A percentile compares a stretch with the other conserved stretches of the same genome.
Evolutionary conservation across 116 monocot species (phyloP).

Genomic region (Dioscorea cayenensis): DNA sequence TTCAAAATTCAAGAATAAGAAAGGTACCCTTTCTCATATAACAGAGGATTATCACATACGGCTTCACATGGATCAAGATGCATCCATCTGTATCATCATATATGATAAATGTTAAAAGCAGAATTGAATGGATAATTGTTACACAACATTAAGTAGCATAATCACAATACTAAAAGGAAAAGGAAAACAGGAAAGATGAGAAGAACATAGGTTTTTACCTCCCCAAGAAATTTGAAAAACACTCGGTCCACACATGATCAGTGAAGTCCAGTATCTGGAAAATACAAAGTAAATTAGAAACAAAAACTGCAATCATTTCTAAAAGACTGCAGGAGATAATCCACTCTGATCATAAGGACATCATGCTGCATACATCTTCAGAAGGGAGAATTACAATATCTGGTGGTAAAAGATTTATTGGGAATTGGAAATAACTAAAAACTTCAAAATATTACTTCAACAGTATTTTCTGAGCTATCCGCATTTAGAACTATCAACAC

Average conservation of each 20-base stretch:
- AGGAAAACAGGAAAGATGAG: neutral
- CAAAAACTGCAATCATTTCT: neutral
- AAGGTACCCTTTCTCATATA: constrained; percentile 90
- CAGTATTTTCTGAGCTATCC: neutral
- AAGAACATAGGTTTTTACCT: constrained; percentile 34
- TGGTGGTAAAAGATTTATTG: neutral
- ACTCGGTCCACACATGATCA: constrained; percentile 97
- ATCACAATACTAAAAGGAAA: neutral
- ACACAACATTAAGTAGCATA: neutral
- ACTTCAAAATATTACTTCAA: neutral
- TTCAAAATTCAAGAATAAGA: constrained; percentile 1
- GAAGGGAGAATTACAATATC: neutral
- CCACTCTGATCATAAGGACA: neutral
- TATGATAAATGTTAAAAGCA: neutral
- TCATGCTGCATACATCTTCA: neutral
- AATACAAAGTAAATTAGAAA: neutral
- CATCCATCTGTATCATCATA: constrained; percentile 70
- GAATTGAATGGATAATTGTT: neutral
- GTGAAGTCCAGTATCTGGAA: constrained; percentile 87
- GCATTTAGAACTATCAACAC: neutral
- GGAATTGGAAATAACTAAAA: neutral
- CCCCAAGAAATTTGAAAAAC: constrained; percentile 61
- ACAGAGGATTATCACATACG: constrained; percentile 75
- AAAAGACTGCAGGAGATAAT: neutral
- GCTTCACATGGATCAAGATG: constrained; percentile 98